Evolutionary conservation across 345 rosid genomes (phyloP).

Genomic region (Ceriops zippeliana): DNA sequence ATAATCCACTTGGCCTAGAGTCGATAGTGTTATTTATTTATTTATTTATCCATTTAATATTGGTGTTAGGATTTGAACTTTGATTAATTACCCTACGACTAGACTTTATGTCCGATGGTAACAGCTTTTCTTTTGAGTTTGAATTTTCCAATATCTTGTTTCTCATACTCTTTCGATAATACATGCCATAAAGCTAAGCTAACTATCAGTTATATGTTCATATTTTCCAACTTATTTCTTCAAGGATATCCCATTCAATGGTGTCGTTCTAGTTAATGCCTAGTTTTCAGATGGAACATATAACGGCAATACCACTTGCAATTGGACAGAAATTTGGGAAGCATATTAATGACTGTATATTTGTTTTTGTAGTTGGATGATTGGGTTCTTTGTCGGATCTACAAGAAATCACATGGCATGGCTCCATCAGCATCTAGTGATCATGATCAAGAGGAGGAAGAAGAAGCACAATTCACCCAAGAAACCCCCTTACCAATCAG

Average conservation of each 20-base stretch:
- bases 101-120: no score
- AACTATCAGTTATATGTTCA: not conserved
- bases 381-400: constrained; percentile 98
- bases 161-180: not conserved
- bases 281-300: no score
- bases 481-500: constrained; percentile 32
- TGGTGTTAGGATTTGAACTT: no score
- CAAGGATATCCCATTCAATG: no score
- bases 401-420: constrained; percentile 61
- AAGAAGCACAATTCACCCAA: constrained; percentile 33
- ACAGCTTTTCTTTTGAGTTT: not conserved
- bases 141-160: not conserved
- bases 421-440: constrained; percentile 45
- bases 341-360: not conserved
- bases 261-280: no score
- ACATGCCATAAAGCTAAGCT: not conserved
- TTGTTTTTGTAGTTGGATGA: constrained; percentile 68
- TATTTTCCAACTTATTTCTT: not conserved
- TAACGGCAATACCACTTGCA: no score
- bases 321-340: no score
- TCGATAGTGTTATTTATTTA: no score
- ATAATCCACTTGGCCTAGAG: not conserved
- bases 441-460: constrained; percentile 61
- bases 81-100: no score
- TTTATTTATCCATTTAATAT: no score